Percentiles rank a stretch among this genome's conserved stretches.
Conservation (phyloP, 441 rosid species). For the Kokia cookei region DNA sequence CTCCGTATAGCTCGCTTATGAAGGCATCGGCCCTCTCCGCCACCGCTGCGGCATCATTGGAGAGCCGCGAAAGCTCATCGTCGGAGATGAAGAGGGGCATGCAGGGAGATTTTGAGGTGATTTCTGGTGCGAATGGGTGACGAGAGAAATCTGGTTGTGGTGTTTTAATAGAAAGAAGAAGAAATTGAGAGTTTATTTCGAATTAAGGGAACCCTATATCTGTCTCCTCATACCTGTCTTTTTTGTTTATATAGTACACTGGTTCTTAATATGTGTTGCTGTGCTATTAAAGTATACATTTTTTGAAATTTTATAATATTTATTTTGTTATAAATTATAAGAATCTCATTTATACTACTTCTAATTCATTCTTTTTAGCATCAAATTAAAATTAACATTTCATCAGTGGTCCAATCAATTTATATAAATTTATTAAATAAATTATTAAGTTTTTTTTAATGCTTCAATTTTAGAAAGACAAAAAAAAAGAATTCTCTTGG, state of each 20-base stretch:
- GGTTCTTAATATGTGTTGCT: not conserved
- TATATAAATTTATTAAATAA: too few relatives aligned
- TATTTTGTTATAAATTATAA: too few relatives aligned
- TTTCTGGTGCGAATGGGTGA: not conserved
- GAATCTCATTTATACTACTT: too few relatives aligned
- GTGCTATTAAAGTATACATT: not conserved
- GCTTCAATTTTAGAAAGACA: too few relatives aligned
- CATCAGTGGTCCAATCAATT: too few relatives aligned
- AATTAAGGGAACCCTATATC: not conserved
- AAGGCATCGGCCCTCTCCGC: conserved; percentile 82
- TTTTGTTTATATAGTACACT: not conserved
- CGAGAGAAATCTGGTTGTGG: not conserved
- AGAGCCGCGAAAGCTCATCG: conserved; percentile 67
- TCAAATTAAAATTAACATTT: too few relatives aligned
- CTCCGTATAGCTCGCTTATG: conserved; percentile 49
- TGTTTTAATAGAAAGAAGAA: not conserved
- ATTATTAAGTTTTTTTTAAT: too few relatives aligned
- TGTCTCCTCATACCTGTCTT: not conserved
- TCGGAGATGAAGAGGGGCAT: conserved; percentile 92
- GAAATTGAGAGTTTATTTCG: not conserved
- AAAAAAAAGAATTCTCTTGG: too few relatives aligned
- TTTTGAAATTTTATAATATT: too few relatives aligned
- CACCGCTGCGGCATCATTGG: conserved; percentile 51
- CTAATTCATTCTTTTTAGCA: too few relatives aligned
- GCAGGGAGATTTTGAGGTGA: not conserved